A percentile compares a stretch with the other conserved stretches of the same genome.
phyloP scores from a whole-genome alignment of 1,284 basidiomycete genomes.

The Grifola frondosa region DNA sequence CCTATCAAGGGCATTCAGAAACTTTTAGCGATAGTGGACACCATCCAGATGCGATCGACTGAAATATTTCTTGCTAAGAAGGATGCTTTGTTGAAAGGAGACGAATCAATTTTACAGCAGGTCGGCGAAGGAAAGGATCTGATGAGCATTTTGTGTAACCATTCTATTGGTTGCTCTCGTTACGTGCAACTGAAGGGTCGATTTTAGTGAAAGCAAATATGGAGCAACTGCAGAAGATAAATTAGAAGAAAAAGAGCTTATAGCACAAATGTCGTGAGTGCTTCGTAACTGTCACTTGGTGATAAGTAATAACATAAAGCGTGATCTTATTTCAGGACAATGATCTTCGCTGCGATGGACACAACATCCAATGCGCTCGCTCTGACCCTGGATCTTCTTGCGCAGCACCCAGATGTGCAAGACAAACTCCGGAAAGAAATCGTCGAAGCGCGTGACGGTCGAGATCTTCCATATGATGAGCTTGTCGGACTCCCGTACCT shows the following conservation, averaged over 20 bases:
- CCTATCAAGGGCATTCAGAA: slow-evolving; percentile 23
- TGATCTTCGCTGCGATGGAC: slow-evolving; percentile 29
- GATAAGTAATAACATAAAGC: neutral
- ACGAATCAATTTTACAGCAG: slow-evolving; percentile 26
- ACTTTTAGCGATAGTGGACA: slow-evolving; percentile 23
- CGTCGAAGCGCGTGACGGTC: slow-evolving; percentile 13
- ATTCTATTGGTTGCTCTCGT: slow-evolving; percentile 17
- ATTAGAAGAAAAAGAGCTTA: slow-evolving; percentile 26
- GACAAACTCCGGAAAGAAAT: slow-evolving; percentile 26
- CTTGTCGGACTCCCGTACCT: slow-evolving; percentile 29
- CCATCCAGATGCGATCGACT: slow-evolving; percentile 21
- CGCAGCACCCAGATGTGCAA: slow-evolving; percentile 7
- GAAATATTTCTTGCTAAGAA: slow-evolving; percentile 27
- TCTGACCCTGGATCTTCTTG: slow-evolving; percentile 25
- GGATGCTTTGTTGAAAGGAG: slow-evolving; percentile 25
- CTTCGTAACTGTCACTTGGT: no score
- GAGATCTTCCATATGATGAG: slow-evolving; percentile 27
- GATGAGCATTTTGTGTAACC: slow-evolving; percentile 32
- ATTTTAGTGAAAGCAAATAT: slow-evolving; percentile 32
- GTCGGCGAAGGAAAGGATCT: slow-evolving; percentile 33
- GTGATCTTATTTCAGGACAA: slow-evolving; percentile 11
- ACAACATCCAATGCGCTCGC: slow-evolving; percentile 31
- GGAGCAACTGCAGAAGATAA: slow-evolving; percentile 28
- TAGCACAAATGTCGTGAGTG: slow-evolving; percentile 25
- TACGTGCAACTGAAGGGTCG: slow-evolving; percentile 7